A percentile compares a stretch with the other conserved stretches of the same genome.
phyloP scores from a whole-genome alignment of 176 grass and related monocot genomes.

The Microstegium vimineum region DNA sequence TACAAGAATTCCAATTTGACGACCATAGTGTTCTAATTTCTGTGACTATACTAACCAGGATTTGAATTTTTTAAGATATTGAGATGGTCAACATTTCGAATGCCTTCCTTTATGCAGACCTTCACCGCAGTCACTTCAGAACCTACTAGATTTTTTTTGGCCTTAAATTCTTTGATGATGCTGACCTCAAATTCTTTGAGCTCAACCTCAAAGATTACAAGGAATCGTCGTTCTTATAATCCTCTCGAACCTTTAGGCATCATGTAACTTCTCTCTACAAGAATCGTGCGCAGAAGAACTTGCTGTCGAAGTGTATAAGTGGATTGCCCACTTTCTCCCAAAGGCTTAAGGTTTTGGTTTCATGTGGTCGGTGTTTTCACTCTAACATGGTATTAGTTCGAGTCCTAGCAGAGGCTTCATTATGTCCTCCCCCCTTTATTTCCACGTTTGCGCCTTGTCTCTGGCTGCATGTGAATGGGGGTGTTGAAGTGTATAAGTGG shows the following conservation, averaged over 20 bases:
- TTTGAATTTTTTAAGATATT: not conserved
- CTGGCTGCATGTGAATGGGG: too few species aligned
- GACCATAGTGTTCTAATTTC: not conserved
- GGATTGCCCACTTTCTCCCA: too few species aligned
- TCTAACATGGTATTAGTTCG: too few species aligned
- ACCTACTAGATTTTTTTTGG: not conserved
- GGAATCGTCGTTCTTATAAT: not conserved
- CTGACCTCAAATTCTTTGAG: not conserved
- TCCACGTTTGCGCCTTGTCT: too few species aligned
- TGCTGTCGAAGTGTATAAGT: too few species aligned
- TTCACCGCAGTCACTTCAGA: not conserved
- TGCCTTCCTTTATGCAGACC: not conserved
- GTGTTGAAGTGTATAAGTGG: too few species aligned
- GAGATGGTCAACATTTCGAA: not conserved
- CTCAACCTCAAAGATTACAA: not conserved
- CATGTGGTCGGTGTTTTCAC: too few species aligned
- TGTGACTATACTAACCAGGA: not conserved
- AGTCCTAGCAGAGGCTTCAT: too few species aligned
- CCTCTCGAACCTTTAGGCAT: not conserved
- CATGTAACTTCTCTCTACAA: not conserved
- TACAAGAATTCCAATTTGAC: not conserved
- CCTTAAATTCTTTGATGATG: not conserved
- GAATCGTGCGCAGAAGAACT: not conserved
- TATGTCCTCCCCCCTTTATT: too few species aligned
- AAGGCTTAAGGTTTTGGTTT: too few species aligned